Evolutionary conservation across 108 stramenopile genomes (phyloP).

Genomic region (Stephanodiscus minutulus): DNA sequence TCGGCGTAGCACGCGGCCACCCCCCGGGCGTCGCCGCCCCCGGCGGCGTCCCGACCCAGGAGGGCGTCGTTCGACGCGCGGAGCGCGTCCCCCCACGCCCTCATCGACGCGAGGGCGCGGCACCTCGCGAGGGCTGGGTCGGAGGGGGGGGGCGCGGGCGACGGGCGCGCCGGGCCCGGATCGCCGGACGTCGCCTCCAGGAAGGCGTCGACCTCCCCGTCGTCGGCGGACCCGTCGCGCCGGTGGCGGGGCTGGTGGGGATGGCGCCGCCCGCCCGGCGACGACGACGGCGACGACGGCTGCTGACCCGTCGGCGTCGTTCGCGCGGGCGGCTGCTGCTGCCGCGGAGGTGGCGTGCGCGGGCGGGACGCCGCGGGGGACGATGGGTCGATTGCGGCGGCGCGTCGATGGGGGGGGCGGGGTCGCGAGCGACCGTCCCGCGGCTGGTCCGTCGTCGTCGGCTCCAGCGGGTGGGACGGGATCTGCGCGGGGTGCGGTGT

Average conservation of each 20-base stretch:
- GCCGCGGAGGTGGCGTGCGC: too few relatives aligned
- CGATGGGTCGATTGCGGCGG: too few relatives aligned
- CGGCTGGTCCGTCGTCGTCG: neutral
- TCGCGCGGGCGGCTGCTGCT: too few relatives aligned
- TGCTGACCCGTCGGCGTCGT: too few relatives aligned
- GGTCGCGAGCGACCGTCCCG: neutral
- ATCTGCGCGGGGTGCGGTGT: too few relatives aligned
- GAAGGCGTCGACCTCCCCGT: neutral
- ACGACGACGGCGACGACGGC: neutral
- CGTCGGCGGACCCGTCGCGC: neutral
- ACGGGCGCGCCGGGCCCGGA: too few relatives aligned
- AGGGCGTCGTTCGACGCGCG: slow-evolving; percentile 48
- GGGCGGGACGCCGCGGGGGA: too few relatives aligned
- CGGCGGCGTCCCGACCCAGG: slow-evolving; percentile 4
- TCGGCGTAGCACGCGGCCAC: neutral
- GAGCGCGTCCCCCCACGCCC: slow-evolving; percentile 83
- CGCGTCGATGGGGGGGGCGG: neutral
- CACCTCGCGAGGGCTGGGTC: neutral
- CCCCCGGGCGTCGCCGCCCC: neutral
- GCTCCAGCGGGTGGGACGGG: neutral
- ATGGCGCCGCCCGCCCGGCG: neutral
- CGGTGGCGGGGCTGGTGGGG: neutral
- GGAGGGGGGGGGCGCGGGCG: neutral
- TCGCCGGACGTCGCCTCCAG: neutral
- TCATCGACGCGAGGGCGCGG: slow-evolving; percentile 49